Percentiles rank a stretch among this genome's conserved stretches.
These are phyloP conservation scores for Suhomyces bolitotheri DNA, from an alignment of 1,139 yeast genomes.

Conservation along the genomic window DNA sequence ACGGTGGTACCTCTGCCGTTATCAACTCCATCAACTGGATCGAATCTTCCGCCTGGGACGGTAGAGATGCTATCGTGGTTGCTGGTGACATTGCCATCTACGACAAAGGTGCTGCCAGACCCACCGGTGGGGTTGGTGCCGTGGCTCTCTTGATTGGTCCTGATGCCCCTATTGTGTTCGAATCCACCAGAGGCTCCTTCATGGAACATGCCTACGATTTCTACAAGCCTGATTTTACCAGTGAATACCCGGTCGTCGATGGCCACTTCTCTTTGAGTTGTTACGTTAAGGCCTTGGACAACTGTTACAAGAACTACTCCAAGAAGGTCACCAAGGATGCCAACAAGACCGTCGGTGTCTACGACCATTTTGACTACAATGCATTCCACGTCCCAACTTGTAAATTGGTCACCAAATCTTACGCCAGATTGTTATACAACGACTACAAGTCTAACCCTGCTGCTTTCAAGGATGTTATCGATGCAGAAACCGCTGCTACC, in stretches of 20 bases:
- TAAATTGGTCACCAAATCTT: slow-evolving; percentile 90
- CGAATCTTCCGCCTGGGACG: slow-evolving; percentile 97
- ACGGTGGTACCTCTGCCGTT: slow-evolving; percentile 96
- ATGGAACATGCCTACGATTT: slow-evolving; percentile 98
- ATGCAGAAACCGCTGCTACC: slow-evolving; percentile 55
- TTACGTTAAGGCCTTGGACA: slow-evolving; percentile 91
- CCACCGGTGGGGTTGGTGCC: slow-evolving; percentile 99
- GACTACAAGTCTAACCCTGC: slow-evolving; percentile 75
- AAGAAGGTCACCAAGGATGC: slow-evolving; percentile 67
- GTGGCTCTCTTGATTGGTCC: slow-evolving; percentile 96
- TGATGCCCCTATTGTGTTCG: slow-evolving; percentile 95
- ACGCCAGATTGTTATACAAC: slow-evolving; percentile 87
- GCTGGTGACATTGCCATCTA: slow-evolving; percentile 98
- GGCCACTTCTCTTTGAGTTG: slow-evolving; percentile 95
- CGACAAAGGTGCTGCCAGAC: slow-evolving; percentile 97
- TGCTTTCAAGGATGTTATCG: slow-evolving; percentile 50
- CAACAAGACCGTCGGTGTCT: slow-evolving; percentile 59
- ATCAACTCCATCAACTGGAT: slow-evolving; percentile 95
- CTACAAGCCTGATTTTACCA: slow-evolving; percentile 95
- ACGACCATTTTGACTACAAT: slow-evolving; percentile 82
- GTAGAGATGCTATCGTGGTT: slow-evolving; percentile 95
- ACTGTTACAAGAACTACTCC: slow-evolving; percentile 80
- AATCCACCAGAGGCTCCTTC: slow-evolving; percentile 81
- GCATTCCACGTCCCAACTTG: slow-evolving; percentile 99
- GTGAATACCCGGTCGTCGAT: slow-evolving; percentile 96